A percentile compares a stretch with the other conserved stretches of the same genome.
phyloP scores from a whole-genome alignment of 257 asterid genomes.

The Linderniella brevidens region DNA sequence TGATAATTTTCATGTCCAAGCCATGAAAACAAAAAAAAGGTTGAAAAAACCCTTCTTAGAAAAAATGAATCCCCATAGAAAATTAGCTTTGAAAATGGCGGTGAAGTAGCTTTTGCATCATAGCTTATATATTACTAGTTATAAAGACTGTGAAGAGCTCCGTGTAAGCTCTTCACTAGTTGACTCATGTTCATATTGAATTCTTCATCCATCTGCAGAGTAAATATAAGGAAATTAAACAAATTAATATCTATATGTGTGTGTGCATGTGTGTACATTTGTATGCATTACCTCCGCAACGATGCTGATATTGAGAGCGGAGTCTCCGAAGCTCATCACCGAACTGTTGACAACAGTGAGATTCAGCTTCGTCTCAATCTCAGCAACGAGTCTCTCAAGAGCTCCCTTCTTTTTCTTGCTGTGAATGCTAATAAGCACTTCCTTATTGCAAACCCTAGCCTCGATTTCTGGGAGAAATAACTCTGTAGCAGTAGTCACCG shows the following conservation, averaged over 20 bases:
- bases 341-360: background rate
- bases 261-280: background rate
- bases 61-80: background rate
- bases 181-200: background rate
- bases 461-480: background rate
- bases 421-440: background rate
- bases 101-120: background rate
- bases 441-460: background rate
- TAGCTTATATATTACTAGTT: background rate
- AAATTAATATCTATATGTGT: background rate
- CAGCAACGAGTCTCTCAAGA: background rate
- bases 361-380: background rate
- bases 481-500: background rate
- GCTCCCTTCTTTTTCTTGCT: background rate
- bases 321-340: background rate
- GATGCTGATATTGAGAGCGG: background rate
- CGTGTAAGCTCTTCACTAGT: background rate
- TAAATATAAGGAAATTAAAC: background rate
- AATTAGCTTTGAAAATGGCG: background rate
- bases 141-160: background rate
- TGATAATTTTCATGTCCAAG: background rate
- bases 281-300: background rate
- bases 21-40: background rate
- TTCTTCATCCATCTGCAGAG: conserved; percentile 1
- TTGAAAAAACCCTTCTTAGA: background rate